Evolutionary conservation across 345 rosid genomes (phyloP).

Genomic region (Moricandia arvensis): DNA sequence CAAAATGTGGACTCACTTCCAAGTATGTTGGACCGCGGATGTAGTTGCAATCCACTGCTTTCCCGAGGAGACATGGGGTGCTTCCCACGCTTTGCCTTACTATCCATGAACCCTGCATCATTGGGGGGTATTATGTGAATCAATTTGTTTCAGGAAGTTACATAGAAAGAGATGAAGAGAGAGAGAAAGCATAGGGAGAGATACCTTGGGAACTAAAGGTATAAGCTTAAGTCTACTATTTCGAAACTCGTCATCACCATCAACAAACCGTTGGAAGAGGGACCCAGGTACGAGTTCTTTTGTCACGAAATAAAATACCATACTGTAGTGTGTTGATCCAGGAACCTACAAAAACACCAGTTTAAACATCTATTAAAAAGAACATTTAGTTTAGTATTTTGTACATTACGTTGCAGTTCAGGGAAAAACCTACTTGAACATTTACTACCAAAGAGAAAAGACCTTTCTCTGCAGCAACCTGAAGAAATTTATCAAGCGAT

Average conservation of each 20-base stretch:
- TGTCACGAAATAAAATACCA: conserved; percentile 89
- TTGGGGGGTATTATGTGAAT: not conserved
- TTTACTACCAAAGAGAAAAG: conserved; percentile 70
- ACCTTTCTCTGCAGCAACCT: conserved; percentile 77
- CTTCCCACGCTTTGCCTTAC: conserved; percentile 99
- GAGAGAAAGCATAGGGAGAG: not conserved
- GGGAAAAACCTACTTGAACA: conserved; percentile 63
- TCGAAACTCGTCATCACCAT: conserved; percentile 97
- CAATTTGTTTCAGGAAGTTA: not conserved
- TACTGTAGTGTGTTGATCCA: conserved; percentile 92
- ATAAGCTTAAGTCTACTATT: conserved; percentile 96
- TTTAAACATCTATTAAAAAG: not conserved
- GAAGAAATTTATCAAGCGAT: not conserved
- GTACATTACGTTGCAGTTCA: conserved; percentile 11
- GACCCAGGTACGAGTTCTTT: conserved; percentile 68
- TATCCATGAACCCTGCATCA: conserved; percentile 93
- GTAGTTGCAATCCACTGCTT: conserved; percentile 95
- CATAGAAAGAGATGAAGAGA: not conserved
- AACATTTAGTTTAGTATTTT: not conserved
- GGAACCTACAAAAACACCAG: conserved; percentile 61
- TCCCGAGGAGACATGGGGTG: conserved; percentile 94
- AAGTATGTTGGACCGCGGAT: conserved; percentile 80
- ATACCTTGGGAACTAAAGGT: conserved; percentile 93
- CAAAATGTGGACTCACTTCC: conserved; percentile 57
- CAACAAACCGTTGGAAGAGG: conserved; percentile 89